Evolutionary conservation across 1,139 yeast genomes (phyloP).

Genomic region (Arxiozyma slooffiae): DNA sequence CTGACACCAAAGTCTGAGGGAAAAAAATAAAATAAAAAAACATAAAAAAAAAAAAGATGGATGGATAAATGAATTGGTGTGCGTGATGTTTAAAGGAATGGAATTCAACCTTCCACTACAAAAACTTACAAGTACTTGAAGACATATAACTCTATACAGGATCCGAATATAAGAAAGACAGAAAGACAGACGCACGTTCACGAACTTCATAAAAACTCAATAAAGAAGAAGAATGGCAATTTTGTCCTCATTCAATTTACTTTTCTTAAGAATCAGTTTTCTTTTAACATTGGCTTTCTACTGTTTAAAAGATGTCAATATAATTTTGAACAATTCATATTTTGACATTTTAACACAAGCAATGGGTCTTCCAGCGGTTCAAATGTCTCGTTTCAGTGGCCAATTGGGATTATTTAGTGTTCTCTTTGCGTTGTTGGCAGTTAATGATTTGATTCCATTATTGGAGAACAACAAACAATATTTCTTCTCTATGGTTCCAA

Average conservation of each 20-base stretch:
- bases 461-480: conserved; percentile 44
- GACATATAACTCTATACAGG: background rate
- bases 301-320: conserved; percentile 36
- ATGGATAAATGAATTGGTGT: too few relatives aligned
- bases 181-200: background rate
- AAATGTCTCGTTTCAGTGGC: conserved; percentile 38
- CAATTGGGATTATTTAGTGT: conserved; percentile 44
- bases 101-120: background rate
- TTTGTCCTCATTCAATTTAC: conserved; percentile 43
- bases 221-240: conserved; percentile 39
- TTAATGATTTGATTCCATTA: conserved; percentile 51
- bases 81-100: too few relatives aligned
- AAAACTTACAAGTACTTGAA: too few relatives aligned
- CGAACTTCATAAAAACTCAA: background rate
- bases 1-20: too few relatives aligned
- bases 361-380: conserved; percentile 32
- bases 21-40: too few relatives aligned
- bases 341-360: conserved; percentile 39
- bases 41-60: too few relatives aligned
- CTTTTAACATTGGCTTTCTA: conserved; percentile 39
- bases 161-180: background rate
- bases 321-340: conserved; percentile 40
- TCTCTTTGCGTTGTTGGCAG: conserved; percentile 36
- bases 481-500: conserved; percentile 62
- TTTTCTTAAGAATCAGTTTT: conserved; percentile 41